Conservation (phyloP, 2,329 filamentous ascomycete genomes). For the Pseudogymnoascus sp. region DNA sequence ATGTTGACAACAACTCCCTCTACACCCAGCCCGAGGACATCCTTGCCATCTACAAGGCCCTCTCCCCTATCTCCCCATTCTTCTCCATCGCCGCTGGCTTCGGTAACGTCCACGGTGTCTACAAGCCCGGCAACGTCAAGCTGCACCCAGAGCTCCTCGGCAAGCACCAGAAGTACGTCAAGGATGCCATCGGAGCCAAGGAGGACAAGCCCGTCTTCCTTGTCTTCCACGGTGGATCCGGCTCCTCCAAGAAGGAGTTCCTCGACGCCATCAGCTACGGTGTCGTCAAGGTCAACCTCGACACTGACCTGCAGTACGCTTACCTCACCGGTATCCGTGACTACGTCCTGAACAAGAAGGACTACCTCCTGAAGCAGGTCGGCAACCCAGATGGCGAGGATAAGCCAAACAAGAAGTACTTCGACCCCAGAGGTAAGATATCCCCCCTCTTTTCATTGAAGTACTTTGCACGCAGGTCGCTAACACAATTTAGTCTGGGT, state of each 20-base stretch:
- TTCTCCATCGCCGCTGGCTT: conserved; percentile 98
- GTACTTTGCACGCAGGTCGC: background rate
- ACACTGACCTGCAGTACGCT: conserved; percentile 95
- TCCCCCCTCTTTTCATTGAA: conserved; percentile 1
- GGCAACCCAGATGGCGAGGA: conserved; percentile 93
- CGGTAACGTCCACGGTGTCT: conserved; percentile 98
- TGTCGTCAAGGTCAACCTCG: conserved; percentile 99
- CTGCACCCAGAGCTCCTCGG: conserved; percentile 90
- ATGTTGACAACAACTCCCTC: conserved; percentile 90
- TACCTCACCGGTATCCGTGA: conserved; percentile 91
- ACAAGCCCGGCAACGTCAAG: conserved; percentile 96
- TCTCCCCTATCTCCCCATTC: conserved; percentile 81
- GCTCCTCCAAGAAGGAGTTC: conserved; percentile 86
- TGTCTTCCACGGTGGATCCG: conserved; percentile 98
- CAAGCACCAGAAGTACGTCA: conserved; percentile 93
- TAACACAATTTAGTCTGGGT: conserved; percentile 75
- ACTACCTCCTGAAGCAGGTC: conserved; percentile 78
- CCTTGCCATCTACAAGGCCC: conserved; percentile 79
- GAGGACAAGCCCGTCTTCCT: conserved; percentile 94
- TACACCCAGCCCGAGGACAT: conserved; percentile 99
- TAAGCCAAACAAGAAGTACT: conserved; percentile 99
- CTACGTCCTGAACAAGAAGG: conserved; percentile 89
- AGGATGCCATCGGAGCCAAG: conserved; percentile 63
- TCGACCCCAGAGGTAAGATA: conserved; percentile 41
- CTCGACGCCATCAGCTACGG: conserved; percentile 80